phyloP scores from a whole-genome alignment of 2,329 filamentous ascomycete species.

The Anthostomella pinea region DNA sequence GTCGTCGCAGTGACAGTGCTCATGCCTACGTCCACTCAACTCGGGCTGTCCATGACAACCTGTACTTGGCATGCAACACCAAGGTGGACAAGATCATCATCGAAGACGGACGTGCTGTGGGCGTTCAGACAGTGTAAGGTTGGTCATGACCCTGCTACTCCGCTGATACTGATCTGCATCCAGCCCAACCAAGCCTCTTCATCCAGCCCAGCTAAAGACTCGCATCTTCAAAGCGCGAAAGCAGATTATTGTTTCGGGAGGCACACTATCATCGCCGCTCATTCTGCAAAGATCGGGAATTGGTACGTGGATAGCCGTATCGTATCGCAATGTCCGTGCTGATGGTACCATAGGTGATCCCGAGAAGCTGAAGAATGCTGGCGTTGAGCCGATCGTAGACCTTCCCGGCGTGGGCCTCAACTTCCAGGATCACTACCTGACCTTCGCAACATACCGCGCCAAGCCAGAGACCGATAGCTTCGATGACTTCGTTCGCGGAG shows the following conservation, averaged over 20 bases:
- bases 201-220: slow-evolving; percentile 48
- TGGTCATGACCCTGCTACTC: slow-evolving; percentile 24
- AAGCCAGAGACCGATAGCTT: slow-evolving; percentile 76
- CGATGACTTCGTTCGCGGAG: slow-evolving; percentile 75
- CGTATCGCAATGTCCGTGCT: neutral
- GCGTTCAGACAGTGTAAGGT: slow-evolving; percentile 60
- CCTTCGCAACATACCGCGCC: slow-evolving; percentile 67
- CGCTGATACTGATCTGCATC: slow-evolving; percentile 9
- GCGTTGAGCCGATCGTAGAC: slow-evolving; percentile 67
- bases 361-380: slow-evolving; percentile 65
- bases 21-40: slow-evolving; percentile 78
- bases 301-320: slow-evolving; percentile 30
- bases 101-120: slow-evolving; percentile 69
- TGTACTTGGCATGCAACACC: slow-evolving; percentile 72
- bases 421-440: slow-evolving; percentile 75
- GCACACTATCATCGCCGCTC: slow-evolving; percentile 70
- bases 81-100: slow-evolving; percentile 76
- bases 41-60: slow-evolving; percentile 64
- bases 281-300: slow-evolving; percentile 75
- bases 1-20: slow-evolving; percentile 72
- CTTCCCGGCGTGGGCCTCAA: slow-evolving; percentile 72
- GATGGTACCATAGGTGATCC: slow-evolving; percentile 51
- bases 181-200: slow-evolving; percentile 62
- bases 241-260: slow-evolving; percentile 70
- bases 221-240: slow-evolving; percentile 65